Percentiles rank a stretch among this genome's conserved stretches.
phyloP scores from a whole-genome alignment of 140 eudicot species.

The Oenanthe javanica region DNA sequence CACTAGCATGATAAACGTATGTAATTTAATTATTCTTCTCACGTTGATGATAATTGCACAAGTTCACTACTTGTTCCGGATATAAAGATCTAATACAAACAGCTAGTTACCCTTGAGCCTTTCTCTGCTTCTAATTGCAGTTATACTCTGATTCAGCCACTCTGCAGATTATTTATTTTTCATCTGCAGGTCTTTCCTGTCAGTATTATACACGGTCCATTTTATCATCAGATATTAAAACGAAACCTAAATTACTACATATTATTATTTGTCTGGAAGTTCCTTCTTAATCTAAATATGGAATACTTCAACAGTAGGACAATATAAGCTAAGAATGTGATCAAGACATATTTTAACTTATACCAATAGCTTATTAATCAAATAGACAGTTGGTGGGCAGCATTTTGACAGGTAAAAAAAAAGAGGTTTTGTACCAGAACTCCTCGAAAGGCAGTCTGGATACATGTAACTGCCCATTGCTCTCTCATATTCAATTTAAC shows the following conservation, averaged over 20 bases:
- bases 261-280: neutral
- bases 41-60: neutral
- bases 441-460: slow-evolving; percentile 95
- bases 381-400: neutral
- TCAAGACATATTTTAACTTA: neutral
- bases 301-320: neutral
- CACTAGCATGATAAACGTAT: neutral
- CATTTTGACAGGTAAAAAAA: slow-evolving; percentile 3
- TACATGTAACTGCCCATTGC: slow-evolving; percentile 81
- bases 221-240: neutral
- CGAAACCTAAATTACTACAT: neutral
- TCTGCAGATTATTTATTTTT: neutral
- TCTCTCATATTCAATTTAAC: slow-evolving; percentile 43
- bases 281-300: neutral
- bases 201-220: neutral
- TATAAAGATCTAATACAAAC: neutral
- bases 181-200: neutral
- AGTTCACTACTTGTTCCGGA: neutral
- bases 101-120: neutral
- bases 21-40: neutral
- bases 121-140: neutral
- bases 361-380: neutral
- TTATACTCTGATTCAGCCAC: neutral
- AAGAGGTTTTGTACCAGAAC: slow-evolving; percentile 56
- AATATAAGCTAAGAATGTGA: neutral